Conservation (phyloP, 2,329 filamentous ascomycete genomes). For the Neophaeococcomyces mojaviensis region DNA sequence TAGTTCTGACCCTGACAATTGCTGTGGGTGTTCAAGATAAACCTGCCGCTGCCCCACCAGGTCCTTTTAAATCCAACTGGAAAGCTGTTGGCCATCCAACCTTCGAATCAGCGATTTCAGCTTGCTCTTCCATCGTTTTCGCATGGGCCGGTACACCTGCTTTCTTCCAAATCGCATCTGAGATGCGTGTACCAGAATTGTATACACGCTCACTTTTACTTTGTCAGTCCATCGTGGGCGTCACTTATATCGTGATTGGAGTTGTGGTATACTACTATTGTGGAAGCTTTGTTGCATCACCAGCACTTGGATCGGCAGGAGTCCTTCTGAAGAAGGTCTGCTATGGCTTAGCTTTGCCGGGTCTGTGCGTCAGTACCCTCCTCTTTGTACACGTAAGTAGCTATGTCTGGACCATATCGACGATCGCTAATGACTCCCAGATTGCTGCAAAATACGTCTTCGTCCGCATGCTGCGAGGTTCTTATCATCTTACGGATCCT, state of each 20-base stretch:
- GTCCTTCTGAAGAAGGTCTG: slow-evolving; percentile 53
- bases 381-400: slow-evolving; percentile 57
- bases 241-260: slow-evolving; percentile 58
- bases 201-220: slow-evolving; percentile 57
- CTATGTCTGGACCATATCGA: slow-evolving; percentile 10
- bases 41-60: slow-evolving; percentile 54
- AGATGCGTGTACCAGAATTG: slow-evolving; percentile 54
- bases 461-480: slow-evolving; percentile 49
- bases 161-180: slow-evolving; percentile 60
- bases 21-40: slow-evolving; percentile 51
- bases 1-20: slow-evolving; percentile 46
- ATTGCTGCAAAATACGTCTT: slow-evolving; percentile 58
- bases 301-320: slow-evolving; percentile 59
- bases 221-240: slow-evolving; percentile 52
- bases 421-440: not conserved
- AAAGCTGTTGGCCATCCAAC: slow-evolving; percentile 10
- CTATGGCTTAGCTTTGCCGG: slow-evolving; percentile 61
- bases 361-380: slow-evolving; percentile 63
- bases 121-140: slow-evolving; percentile 52
- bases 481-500: slow-evolving; percentile 39
- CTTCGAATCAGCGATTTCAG: slow-evolving; percentile 30
- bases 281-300: slow-evolving; percentile 54
- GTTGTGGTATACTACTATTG: slow-evolving; percentile 62
- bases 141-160: slow-evolving; percentile 64
- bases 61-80: slow-evolving; percentile 27